Base-by-base conservation (phyloP, 495 filamentous ascomycete genomes). In the Aspergillus nanangensis region DNA sequence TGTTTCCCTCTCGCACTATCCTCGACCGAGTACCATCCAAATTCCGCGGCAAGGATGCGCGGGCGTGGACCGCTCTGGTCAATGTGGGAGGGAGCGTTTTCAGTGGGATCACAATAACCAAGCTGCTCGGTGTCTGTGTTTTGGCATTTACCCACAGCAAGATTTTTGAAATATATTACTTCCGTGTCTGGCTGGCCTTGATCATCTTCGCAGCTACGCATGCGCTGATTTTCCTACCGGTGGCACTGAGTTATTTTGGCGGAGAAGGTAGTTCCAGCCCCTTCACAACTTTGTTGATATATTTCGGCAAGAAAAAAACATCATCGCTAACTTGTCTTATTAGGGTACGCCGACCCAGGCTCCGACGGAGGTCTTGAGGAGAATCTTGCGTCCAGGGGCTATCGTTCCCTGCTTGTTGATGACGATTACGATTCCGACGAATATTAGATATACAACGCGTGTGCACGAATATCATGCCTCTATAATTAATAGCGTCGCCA, bases 111-210 rank as follows among this genome's bases (percentile, higher is more conserved):
- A 96, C 90, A 0, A 69, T 99, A 20, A 99, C 93, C 17, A 99
- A 99, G 63, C 69, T 96, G 1, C 67, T 99, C 8, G 93, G 93
- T 1, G 94, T 99, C 3, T 84, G 76, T 38, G 93, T 99, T 32
- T 74, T 99, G 11, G 93, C 91, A 0, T 97, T 95, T 51, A 99
- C 93, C 7, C 70, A 87, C 19, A 95, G 89, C 65, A 97, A 96
- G 79, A 97, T 99, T 62, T 99, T 99, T 59, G 94, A 97, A 73
- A 87, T 97, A 44, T 99, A 97, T 65, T 99, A 97, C 63, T 99
- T 99, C 71, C 75, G 93, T 7, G 86, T 99, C 27, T 99, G 93
- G 93, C 61, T 95, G 17, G 85, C 91, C 35, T 74, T 99, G 48
- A 89, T 97, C 29, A 52, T 90, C 17, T 88, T 95, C 49, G 94